Evolutionary conservation across 495 filamentous ascomycete genomes (phyloP).

Genomic region (Trichoderma gamsii): DNA sequence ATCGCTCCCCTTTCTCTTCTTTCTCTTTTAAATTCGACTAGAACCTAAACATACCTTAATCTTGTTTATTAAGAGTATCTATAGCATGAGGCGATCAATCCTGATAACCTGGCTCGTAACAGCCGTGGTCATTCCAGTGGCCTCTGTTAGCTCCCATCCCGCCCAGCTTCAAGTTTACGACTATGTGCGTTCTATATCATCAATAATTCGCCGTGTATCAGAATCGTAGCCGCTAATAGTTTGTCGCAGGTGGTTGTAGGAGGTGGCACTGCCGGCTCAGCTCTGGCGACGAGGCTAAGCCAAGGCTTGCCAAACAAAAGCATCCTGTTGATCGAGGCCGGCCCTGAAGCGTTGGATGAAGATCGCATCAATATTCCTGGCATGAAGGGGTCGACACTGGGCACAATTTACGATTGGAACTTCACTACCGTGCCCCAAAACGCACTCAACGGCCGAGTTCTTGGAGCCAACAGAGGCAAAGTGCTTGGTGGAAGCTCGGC

Average conservation of each 20-base stretch:
- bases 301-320: constrained; percentile 43
- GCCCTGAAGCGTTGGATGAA: constrained; percentile 39
- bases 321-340: constrained; percentile 54
- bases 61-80: not conserved
- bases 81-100: not conserved
- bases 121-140: not conserved
- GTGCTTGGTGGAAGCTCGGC: constrained; percentile 42
- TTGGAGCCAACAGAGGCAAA: constrained; percentile 40
- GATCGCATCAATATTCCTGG: constrained; percentile 40
- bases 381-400: constrained; percentile 35
- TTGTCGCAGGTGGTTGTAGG: constrained; percentile 52
- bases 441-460: constrained; percentile 26
- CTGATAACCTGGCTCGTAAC: not conserved
- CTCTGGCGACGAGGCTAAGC: constrained; percentile 54
- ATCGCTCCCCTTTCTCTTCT: not conserved
- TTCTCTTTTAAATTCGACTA: not conserved
- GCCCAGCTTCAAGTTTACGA: not conserved
- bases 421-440: constrained; percentile 44
- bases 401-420: constrained; percentile 48
- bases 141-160: not conserved
- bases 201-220: not conserved
- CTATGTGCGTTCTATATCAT: not conserved
- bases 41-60: not conserved
- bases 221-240: not conserved
- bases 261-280: constrained; percentile 54